Evolutionary conservation across 306 rosid genomes (phyloP).

Genomic region (Lathyrus sativus): DNA sequence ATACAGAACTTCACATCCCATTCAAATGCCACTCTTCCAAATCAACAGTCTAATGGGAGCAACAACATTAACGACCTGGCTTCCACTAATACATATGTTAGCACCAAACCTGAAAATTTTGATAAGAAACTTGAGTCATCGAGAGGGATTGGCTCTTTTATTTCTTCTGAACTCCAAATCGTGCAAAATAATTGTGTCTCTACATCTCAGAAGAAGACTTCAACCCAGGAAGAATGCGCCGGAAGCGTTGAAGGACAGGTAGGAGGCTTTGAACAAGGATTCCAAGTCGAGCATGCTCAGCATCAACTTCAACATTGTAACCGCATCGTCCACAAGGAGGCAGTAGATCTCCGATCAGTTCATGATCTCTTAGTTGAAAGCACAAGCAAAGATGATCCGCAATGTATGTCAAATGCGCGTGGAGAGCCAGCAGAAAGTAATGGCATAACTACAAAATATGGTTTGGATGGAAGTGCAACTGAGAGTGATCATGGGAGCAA

Average conservation of each 20-base stretch:
- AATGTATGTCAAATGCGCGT: conserved; percentile 47
- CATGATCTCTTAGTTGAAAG: conserved; percentile 41
- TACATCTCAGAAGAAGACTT: conserved; percentile 44
- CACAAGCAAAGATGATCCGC: conserved; percentile 42
- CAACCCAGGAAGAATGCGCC: conserved; percentile 36
- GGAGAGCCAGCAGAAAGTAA: conserved; percentile 48
- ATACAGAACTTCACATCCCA: conserved; percentile 42
- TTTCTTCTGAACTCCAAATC: conserved; percentile 45
- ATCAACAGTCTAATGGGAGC: conserved; percentile 56
- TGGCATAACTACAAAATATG: conserved; percentile 33
- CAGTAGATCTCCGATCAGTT: conserved; percentile 40
- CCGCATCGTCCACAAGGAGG: conserved; percentile 44
- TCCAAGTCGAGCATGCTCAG: conserved; percentile 47
- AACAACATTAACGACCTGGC: conserved; percentile 53
- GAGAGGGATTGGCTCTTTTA: conserved; percentile 44
- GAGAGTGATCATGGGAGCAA: conserved; percentile 56
- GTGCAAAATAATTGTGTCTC: conserved; percentile 40
- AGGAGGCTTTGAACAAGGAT: conserved; percentile 48
- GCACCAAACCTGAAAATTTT: conserved; percentile 46
- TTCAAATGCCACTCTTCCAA: conserved; percentile 49
- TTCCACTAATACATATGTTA: conserved; percentile 44
- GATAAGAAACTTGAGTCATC: conserved; percentile 47
- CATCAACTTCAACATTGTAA: conserved; percentile 53
- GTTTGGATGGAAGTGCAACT: conserved; percentile 45
- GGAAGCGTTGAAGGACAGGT: conserved; percentile 38